phyloP scores from a whole-genome alignment of 768 basidiomycete genomes.

The Panaeolus papilionaceus region DNA sequence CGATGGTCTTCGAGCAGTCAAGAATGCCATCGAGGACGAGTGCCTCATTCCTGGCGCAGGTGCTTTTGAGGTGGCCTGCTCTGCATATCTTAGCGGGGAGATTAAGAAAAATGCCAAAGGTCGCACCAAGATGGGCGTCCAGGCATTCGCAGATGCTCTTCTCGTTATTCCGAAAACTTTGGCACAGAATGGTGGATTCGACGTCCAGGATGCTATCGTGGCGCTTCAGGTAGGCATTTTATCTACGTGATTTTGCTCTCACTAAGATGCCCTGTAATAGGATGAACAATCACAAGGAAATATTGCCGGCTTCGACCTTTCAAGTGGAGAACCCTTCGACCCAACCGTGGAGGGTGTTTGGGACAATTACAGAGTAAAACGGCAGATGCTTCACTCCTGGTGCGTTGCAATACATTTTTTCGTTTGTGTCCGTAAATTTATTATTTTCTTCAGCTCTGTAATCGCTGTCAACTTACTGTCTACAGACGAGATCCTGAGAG shows the following conservation, averaged over 20 bases:
- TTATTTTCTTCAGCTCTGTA: constrained; percentile 63
- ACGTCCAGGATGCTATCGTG: constrained; percentile 95
- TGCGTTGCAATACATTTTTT: constrained; percentile 41
- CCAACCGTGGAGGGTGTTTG: constrained; percentile 96
- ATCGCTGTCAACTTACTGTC: constrained; percentile 96
- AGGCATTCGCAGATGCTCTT: constrained; percentile 95
- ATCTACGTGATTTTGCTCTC: not conserved
- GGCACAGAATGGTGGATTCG: constrained; percentile 94
- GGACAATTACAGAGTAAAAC: constrained; percentile 99
- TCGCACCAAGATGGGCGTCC: constrained; percentile 94
- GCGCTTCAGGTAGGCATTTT: constrained; percentile 72
- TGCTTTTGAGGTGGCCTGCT: constrained; percentile 95
- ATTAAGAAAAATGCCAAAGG: constrained; percentile 92
- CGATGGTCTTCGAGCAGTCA: constrained; percentile 94
- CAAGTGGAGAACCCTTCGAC: constrained; percentile 96
- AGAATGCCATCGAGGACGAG: constrained; percentile 95
- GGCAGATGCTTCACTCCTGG: constrained; percentile 99
- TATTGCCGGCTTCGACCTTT: constrained; percentile 87
- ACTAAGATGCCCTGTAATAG: constrained; percentile 40
- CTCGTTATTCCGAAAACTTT: constrained; percentile 96
- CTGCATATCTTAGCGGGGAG: constrained; percentile 77
- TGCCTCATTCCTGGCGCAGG: constrained; percentile 94
- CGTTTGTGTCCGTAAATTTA: constrained; percentile 30
- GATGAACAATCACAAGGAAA: constrained; percentile 97
- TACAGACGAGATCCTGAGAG: constrained; percentile 94